These are phyloP conservation scores for Cerrena zonata DNA, from an alignment of 1,284 basidiomycete genomes.

Conservation along the genomic window DNA sequence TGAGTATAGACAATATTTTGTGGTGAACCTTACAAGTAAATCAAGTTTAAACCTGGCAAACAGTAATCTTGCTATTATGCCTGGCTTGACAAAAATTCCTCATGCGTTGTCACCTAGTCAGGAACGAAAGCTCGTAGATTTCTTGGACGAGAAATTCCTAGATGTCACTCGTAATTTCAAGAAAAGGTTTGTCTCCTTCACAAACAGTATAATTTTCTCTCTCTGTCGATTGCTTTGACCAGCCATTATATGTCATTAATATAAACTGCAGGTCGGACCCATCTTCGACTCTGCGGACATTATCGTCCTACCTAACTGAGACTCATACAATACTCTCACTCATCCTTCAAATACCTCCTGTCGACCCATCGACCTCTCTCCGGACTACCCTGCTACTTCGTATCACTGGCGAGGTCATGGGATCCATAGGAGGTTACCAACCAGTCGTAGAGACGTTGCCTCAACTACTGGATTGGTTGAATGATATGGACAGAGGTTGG, in stretches of 20 bases:
- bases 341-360: conserved; percentile 65
- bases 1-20: too few relatives aligned
- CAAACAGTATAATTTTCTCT: neutral
- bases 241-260: neutral
- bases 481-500: conserved; percentile 70
- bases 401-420: conserved; percentile 61
- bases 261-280: conserved; percentile 42
- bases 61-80: neutral
- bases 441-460: conserved; percentile 38
- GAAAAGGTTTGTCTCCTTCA: conserved; percentile 65
- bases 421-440: conserved; percentile 53
- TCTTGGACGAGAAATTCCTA: conserved; percentile 58
- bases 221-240: neutral
- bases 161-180: conserved; percentile 61
- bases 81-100: neutral
- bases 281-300: conserved; percentile 47
- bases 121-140: conserved; percentile 57
- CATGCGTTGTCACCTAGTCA: conserved; percentile 30
- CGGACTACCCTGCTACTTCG: conserved; percentile 61
- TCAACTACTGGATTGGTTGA: conserved; percentile 55
- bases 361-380: conserved; percentile 59
- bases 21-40: too few relatives aligned
- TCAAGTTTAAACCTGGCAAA: too few relatives aligned
- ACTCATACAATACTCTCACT: conserved; percentile 51
- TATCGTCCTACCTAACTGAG: conserved; percentile 51